These are phyloP conservation scores for Selaginella tamariscina DNA, from an alignment of 75 land plant species.

Conservation along the genomic window DNA sequence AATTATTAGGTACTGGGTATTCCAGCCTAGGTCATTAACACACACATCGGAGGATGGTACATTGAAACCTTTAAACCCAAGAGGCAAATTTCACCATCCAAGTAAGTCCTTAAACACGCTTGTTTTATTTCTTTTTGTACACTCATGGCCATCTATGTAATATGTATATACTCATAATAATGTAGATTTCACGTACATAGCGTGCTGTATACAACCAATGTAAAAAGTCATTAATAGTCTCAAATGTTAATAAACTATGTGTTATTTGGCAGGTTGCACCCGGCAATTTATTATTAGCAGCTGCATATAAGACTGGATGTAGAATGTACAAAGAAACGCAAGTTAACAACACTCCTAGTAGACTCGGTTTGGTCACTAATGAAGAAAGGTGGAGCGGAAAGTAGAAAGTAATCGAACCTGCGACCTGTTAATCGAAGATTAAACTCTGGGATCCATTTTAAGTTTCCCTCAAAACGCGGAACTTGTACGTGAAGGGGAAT, in stretches of 20 bases:
- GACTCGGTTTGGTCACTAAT: not conserved
- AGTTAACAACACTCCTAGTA: not conserved
- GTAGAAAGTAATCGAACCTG: not conserved
- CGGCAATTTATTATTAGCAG: slow-evolving; percentile 74
- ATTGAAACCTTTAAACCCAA: slow-evolving; percentile 62
- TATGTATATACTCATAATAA: too few relatives aligned
- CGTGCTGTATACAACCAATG: too few relatives aligned
- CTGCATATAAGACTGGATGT: slow-evolving; percentile 85
- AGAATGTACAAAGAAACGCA: slow-evolving; percentile 44
- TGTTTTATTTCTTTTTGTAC: too few relatives aligned
- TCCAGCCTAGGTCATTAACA: slow-evolving; percentile 66
- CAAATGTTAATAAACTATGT: too few relatives aligned
- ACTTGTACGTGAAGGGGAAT: too few relatives aligned
- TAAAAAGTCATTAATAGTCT: too few relatives aligned
- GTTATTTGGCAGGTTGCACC: slow-evolving; percentile 69
- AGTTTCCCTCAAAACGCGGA: too few relatives aligned
- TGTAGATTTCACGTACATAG: too few relatives aligned
- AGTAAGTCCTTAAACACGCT: not conserved
- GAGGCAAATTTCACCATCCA: not conserved
- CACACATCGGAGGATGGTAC: slow-evolving; percentile 94
- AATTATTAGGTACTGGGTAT: slow-evolving; percentile 63
- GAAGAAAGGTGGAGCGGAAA: not conserved
- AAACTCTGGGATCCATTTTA: not conserved
- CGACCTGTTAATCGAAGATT: not conserved
- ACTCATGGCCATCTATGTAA: too few relatives aligned